Evolutionary conservation across 2,329 filamentous ascomycete species (phyloP), one percentile per base, ranked within the genome.

Genomic region (Cytospora piceicola): DNA sequence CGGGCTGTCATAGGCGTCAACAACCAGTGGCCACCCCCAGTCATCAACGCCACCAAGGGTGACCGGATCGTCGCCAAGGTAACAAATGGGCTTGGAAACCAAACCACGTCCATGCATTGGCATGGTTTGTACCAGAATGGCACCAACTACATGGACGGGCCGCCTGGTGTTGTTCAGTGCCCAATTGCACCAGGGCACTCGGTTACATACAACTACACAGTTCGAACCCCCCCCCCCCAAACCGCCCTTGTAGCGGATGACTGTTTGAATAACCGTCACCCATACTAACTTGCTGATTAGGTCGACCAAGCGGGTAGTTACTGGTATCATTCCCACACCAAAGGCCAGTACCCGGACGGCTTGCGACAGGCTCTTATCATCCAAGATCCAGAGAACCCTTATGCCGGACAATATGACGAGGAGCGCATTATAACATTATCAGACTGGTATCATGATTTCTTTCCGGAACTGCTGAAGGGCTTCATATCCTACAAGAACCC

Each of bases 261-360:
- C 68, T 17, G 24, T n/a, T 20, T 6, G 20, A 30, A 7, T 57
- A 12, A 57, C 8, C 22, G 17, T 12, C 32, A 57, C 32, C 46
- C n/a, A 56, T 34, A 12, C 42, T 55, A 2, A 32, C n/a, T 53
- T 49, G 1, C n/a, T 24, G 15, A 12, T 7, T 14, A 49, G 46
- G 20, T 49, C n/a, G n/a, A 86, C 58, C 89, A 92, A 78, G 83
- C 88, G 0, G 91, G 90, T 32, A 91, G 90, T 1, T 93, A 92
- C 75, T 93, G 90, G 91, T 94, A 93, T 70, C 90, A 92, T 74
- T 90, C 87, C 5, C 90, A 92, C 73, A 82, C 83, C 27, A 81
- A 82, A 68, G 87, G 83, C 29, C 89, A 91, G 73, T 92, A 91
- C 68, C 88, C 89, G 1, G 90, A 92, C 73, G 90, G 90, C 14